Base-by-base conservation (phyloP, 2,329 filamentous ascomycete species). In the Lojkania enalia region DNA sequence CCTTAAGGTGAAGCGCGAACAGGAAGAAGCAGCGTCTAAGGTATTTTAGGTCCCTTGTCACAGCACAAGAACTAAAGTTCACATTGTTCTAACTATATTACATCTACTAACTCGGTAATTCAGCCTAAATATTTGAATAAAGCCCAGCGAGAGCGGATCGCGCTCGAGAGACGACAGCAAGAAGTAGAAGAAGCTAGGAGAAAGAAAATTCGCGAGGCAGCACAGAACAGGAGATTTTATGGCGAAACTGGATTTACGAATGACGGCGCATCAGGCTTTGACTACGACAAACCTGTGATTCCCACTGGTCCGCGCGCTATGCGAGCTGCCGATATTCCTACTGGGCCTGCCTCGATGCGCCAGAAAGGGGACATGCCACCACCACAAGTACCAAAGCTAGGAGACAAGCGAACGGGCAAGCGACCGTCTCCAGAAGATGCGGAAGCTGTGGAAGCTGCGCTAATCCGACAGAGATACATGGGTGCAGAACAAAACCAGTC, bases 401-500 rank as follows among this genome's bases (percentile, higher is more conserved):
- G 60, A 27, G 65, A 67, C 7, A 62, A 64, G 41, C 61, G 58
- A 20, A 20, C 46, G 4, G 52, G 52, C 19, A 69, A 69, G 46
- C 60, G 65, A 16, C 52, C 49, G n/a, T 52, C 58, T 6, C 67
- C 80, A 13, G 78, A 79, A 46, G 80, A 82, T 6, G 30, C 30
- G 6, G 30, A 33, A 16, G 30, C 30, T 36, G 82, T 87, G 7
- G 89, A 95, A 63, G 85, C 86, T 7, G 82, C 85, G 20, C 74
- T 94, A 46, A 83, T 89, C 49, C 81, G 88, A 48, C 84, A 89
- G 57, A 80, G 90, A 50, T 99, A 99, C 64, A 91, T 97, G 80
- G 94, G 94, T 2, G 87, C 89, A 1, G 89, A 96, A 53, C 83
- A 88, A 40, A 95, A 94, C 54, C 82, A 86, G 52, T 91, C 87